Conservation (phyloP, 2,329 filamentous ascomycete species). For the Fusarium pseudoanthophilum region DNA sequence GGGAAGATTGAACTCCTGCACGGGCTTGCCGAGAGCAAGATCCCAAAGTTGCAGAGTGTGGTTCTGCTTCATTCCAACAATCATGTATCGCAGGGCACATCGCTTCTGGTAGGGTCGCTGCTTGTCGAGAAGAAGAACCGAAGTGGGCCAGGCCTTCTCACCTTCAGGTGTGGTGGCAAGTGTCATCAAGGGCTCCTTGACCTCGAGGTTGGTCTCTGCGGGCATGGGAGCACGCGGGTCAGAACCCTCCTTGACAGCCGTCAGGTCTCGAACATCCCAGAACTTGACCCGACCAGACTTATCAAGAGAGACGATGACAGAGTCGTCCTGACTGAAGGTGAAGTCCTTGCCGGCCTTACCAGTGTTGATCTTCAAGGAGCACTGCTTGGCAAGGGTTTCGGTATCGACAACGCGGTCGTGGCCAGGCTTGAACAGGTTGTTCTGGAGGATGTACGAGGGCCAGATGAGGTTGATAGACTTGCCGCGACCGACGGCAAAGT, state of each 20-base stretch:
- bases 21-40: conserved; percentile 91
- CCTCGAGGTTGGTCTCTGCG: conserved; percentile 72
- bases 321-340: conserved; percentile 96
- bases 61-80: conserved; percentile 99
- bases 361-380: conserved; percentile 91
- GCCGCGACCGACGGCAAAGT: conserved; percentile 93
- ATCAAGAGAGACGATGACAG: conserved; percentile 92
- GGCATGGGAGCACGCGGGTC: conserved; percentile 64
- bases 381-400: conserved; percentile 86
- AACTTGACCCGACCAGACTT: conserved; percentile 97
- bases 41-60: conserved; percentile 99
- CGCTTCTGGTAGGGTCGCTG: conserved; percentile 91
- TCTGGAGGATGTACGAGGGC: conserved; percentile 71
- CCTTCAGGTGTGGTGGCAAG: conserved; percentile 86
- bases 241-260: conserved; percentile 62
- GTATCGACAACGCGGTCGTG: conserved; percentile 81
- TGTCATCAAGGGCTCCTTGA: conserved; percentile 87
- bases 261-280: conserved; percentile 92
- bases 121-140: conserved; percentile 95
- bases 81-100: conserved; percentile 90
- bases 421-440: conserved; percentile 71
- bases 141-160: conserved; percentile 97
- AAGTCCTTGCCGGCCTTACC: conserved; percentile 99
- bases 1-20: conserved; percentile 96
- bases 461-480: conserved; percentile 95